Evolutionary conservation across 2,329 filamentous ascomycete species (phyloP).

Genomic region (Phyllosticta citribraziliensis): DNA sequence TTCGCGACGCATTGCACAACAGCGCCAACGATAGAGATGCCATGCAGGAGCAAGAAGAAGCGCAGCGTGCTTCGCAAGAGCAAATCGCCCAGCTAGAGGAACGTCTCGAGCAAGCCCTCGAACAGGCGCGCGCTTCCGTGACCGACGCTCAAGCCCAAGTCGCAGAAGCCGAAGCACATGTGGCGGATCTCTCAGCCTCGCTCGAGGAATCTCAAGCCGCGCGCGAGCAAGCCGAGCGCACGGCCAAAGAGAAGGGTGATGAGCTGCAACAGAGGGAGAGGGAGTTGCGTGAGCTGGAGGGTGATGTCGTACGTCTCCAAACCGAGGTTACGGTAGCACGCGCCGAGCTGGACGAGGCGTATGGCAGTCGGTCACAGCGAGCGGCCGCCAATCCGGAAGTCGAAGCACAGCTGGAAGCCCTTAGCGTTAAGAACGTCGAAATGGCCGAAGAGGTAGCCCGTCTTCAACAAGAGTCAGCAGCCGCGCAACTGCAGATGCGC

Average conservation of each 20-base stretch:
- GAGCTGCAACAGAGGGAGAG: conserved; percentile 18
- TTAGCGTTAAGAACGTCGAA: conserved; percentile 36
- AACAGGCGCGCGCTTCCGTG: conserved; percentile 25
- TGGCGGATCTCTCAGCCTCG: conserved; percentile 19
- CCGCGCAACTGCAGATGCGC: conserved; percentile 25
- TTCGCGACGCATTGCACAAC: conserved; percentile 28
- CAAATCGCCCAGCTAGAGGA: conserved; percentile 23
- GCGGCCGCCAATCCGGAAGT: conserved; percentile 48
- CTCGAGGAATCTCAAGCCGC: conserved; percentile 20
- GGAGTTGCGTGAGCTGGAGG: conserved; percentile 37
- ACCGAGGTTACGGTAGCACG: conserved; percentile 82
- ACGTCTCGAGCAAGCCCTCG: conserved; percentile 21
- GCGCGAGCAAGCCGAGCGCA: conserved; percentile 24
- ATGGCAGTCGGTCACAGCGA: conserved; percentile 63
- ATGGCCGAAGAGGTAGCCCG: conserved; percentile 31
- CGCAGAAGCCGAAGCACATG: conserved; percentile 22
- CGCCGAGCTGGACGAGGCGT: conserved; percentile 89
- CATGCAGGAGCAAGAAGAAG: conserved; percentile 12
- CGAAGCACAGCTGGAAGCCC: conserved; percentile 49
- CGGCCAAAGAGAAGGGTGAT: conserved; percentile 24
- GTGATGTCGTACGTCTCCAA: conserved; percentile 54
- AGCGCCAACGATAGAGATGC: neutral
- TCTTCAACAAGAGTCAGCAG: conserved; percentile 19
- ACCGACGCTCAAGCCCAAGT: conserved; percentile 29
- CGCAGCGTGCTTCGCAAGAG: conserved; percentile 18